Evolutionary conservation across 2,329 filamentous ascomycete species (phyloP), one percentile per base, ranked within the genome.

Genomic region (Talaromyces verruculosus): DNA sequence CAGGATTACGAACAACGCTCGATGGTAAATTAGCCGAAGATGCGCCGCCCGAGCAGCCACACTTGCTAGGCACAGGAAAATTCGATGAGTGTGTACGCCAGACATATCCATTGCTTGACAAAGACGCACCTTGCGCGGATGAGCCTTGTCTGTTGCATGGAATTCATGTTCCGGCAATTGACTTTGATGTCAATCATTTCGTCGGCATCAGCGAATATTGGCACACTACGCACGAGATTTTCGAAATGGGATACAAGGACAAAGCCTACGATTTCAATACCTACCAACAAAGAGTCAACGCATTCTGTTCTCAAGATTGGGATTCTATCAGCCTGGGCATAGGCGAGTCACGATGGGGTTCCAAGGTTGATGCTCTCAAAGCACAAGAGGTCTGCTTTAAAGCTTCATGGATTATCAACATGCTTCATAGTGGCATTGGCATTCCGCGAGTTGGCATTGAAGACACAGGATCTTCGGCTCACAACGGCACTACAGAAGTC

Each of bases 141-240:
- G 80, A 89, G 30, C 95, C 96, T 0, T 99, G 95, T 77, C 82
- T 99, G 39, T 83, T 99, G 45, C 92, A 97, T 71, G 93, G 95
- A 0, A 88, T 94, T 69, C 93, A 98, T 75, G 93, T 95, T 0
- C 95, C 95, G 1, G 91, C 92, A 3, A 97, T 99, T 69, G 95
- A 99, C 76, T 99, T 98, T 74, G 90, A 95, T 68, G 89, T 98
- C 41, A 99, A 99, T 72, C 96, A 97, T 76, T 99, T 99, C 73
- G 89, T 99, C 33, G 95, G 95, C 11, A 94, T 99, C 3, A 98
- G 94, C 0, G 95, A 99, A 75, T 99, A 96, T 79, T 99, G 95
- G 94, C 95, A 99, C 77, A 96, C 94, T 0, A 99, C 95, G 0
- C 95, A 99, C 72, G 93, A 95, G 64, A 89, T 98, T 1, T 98